phyloP scores from a whole-genome alignment of 768 basidiomycete species.

The Postia placenta region DNA sequence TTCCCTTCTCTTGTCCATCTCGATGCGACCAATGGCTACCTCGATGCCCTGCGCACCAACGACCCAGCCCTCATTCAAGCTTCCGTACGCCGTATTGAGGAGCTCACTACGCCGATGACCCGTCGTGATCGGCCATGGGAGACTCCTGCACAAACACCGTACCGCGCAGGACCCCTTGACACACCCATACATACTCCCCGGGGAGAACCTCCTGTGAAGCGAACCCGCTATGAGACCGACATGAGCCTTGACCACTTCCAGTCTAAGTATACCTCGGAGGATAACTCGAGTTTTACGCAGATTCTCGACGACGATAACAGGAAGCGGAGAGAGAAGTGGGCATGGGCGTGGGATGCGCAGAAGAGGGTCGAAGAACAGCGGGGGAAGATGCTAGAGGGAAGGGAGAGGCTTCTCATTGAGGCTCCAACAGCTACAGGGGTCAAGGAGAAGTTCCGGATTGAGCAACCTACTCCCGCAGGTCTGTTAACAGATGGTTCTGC shows the following conservation, averaged over 20 bases:
- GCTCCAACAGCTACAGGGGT: constrained; percentile 57
- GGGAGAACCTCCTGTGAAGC: constrained; percentile 45
- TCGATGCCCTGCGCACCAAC: constrained; percentile 70
- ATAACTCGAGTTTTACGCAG: constrained; percentile 93
- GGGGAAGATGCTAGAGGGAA: constrained; percentile 56
- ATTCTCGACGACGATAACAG: constrained; percentile 89
- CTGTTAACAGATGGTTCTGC: constrained; percentile 37
- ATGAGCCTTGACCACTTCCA: constrained; percentile 85
- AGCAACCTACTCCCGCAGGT: constrained; percentile 48
- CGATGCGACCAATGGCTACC: constrained; percentile 82
- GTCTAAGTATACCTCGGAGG: constrained; percentile 89
- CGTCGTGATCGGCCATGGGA: constrained; percentile 27
- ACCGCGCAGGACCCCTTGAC: constrained; percentile 49
- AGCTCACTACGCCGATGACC: constrained; percentile 49
- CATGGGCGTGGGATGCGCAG: constrained; percentile 96
- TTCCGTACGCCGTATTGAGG: constrained; percentile 68
- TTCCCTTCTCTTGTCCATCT: constrained; percentile 90
- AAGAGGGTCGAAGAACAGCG: constrained; percentile 64
- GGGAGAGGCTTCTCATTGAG: constrained; percentile 71
- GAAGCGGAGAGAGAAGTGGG: constrained; percentile 71
- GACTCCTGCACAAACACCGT: constrained; percentile 63
- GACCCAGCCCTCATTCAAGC: constrained; percentile 74
- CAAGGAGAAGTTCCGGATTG: constrained; percentile 59
- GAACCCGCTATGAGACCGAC: constrained; percentile 49
- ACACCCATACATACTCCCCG: constrained; percentile 51